Evolutionary conservation across 176 grass and related monocot genomes (phyloP).

Genomic region (Dendrocalamus sinicus): DNA sequence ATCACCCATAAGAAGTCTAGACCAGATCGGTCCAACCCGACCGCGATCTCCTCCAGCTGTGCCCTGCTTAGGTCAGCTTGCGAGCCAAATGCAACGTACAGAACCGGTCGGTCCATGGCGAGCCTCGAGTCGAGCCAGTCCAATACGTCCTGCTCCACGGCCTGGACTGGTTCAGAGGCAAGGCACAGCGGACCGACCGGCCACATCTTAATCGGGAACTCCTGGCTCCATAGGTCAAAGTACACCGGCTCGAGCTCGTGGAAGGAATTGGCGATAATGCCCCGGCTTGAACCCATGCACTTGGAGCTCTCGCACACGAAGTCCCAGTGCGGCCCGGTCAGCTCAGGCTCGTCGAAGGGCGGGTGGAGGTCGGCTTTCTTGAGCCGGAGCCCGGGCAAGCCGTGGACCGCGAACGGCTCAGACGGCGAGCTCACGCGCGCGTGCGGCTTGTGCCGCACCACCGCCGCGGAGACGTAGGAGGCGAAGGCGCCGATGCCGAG

Average conservation of each 20-base stretch:
- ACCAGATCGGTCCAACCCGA: slow-evolving; percentile 46
- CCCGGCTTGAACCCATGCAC: not conserved
- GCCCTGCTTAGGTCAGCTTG: slow-evolving; percentile 45
- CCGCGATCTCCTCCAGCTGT: slow-evolving; percentile 48
- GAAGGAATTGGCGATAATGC: slow-evolving; percentile 56
- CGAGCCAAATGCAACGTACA: slow-evolving; percentile 66
- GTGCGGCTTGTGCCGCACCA: slow-evolving; percentile 19
- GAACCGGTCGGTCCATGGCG: slow-evolving; percentile 43
- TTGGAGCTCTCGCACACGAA: not conserved
- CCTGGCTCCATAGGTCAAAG: slow-evolving; percentile 30
- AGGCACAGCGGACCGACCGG: slow-evolving; percentile 60
- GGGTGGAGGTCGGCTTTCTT: slow-evolving; percentile 40
- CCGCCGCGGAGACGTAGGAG: not conserved
- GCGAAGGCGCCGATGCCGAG: slow-evolving; percentile 52
- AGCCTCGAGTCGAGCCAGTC: slow-evolving; percentile 57
- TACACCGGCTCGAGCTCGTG: slow-evolving; percentile 51
- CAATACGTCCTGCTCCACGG: not conserved
- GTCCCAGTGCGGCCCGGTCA: slow-evolving; percentile 45
- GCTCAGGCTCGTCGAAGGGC: slow-evolving; percentile 59
- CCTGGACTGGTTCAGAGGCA: not conserved
- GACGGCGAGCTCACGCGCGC: slow-evolving; percentile 31
- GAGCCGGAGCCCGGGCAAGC: slow-evolving; percentile 38
- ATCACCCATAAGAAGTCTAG: slow-evolving; percentile 64
- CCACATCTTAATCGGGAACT: slow-evolving; percentile 21
- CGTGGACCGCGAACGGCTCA: slow-evolving; percentile 46